These are phyloP conservation scores for Cordyceps tenuipes DNA, from an alignment of 2,329 filamentous ascomycete genomes.

Conservation along the genomic window DNA sequence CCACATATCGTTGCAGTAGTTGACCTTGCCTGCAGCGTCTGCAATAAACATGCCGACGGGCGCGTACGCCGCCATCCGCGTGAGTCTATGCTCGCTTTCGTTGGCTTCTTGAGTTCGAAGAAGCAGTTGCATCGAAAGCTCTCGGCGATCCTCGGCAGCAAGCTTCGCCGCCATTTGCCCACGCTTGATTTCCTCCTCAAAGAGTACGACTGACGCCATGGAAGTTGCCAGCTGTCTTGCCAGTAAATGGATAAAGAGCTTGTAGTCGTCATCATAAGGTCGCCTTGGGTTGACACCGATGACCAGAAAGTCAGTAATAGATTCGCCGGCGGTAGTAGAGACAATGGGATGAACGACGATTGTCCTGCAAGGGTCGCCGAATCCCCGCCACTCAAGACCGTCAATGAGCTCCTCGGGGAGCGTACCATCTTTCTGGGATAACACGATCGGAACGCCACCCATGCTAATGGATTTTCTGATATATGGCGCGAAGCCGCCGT, in stretches of 20 bases:
- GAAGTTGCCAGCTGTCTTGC: constrained; percentile 71
- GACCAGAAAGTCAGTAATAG: constrained; percentile 68
- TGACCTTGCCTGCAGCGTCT: constrained; percentile 61
- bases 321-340: constrained; percentile 62
- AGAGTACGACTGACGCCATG: constrained; percentile 71
- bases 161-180: constrained; percentile 65
- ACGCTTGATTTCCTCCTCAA: constrained; percentile 73
- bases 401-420: constrained; percentile 57
- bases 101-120: constrained; percentile 53
- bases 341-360: constrained; percentile 73
- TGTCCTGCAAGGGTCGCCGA: constrained; percentile 59
- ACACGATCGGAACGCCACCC: constrained; percentile 55
- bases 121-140: constrained; percentile 67
- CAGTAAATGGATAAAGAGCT: constrained; percentile 66
- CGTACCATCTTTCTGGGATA: constrained; percentile 59
- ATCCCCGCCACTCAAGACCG: constrained; percentile 61
- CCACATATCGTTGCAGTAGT: constrained; percentile 76
- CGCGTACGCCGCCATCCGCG: constrained; percentile 75
- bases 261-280: constrained; percentile 74
- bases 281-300: constrained; percentile 71
- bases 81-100: constrained; percentile 70
- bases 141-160: constrained; percentile 67
- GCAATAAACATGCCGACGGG: constrained; percentile 82
- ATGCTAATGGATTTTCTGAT: constrained; percentile 67
- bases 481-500: constrained; percentile 66